phyloP scores from a whole-genome alignment of 1,284 basidiomycete species.

The Phaffia rhodozyma region DNA sequence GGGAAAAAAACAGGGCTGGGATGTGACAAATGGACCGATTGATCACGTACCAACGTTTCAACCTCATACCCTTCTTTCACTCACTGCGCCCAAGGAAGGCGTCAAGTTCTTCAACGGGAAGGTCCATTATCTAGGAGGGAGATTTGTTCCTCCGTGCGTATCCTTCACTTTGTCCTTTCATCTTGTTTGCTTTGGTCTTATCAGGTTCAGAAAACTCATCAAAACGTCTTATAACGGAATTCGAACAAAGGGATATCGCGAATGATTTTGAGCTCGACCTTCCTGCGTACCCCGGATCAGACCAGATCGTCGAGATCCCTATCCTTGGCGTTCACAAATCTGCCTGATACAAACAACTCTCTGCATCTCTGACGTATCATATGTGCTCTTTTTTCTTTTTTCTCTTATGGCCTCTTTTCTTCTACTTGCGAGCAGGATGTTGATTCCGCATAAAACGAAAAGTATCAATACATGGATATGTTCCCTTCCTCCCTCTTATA shows the following conservation, averaged over 20 bases:
- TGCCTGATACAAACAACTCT: too few relatives aligned
- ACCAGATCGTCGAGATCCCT: conserved; percentile 64
- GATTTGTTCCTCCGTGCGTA: conserved; percentile 73
- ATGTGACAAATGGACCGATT: conserved; percentile 8
- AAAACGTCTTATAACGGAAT: background rate
- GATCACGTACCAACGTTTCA: conserved; percentile 37
- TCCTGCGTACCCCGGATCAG: conserved; percentile 58
- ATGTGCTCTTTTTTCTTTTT: too few relatives aligned
- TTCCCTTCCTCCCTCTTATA: too few relatives aligned
- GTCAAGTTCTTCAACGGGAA: conserved; percentile 55
- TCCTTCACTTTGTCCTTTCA: background rate
- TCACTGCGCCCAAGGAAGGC: conserved; percentile 91
- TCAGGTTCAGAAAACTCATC: background rate
- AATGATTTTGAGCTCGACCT: conserved; percentile 64
- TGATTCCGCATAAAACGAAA: too few relatives aligned
- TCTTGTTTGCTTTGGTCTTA: background rate
- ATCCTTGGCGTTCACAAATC: background rate
- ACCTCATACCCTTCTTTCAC: conserved; percentile 71
- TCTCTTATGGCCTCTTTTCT: too few relatives aligned
- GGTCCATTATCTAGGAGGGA: conserved; percentile 76
- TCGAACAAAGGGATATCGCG: conserved; percentile 45
- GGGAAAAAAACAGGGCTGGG: conserved; percentile 20
- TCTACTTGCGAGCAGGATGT: too few relatives aligned
- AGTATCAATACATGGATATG: too few relatives aligned
- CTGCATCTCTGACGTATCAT: too few relatives aligned